phyloP scores from a whole-genome alignment of 805 yeast genomes.

The Cyberlindnera maritima region DNA sequence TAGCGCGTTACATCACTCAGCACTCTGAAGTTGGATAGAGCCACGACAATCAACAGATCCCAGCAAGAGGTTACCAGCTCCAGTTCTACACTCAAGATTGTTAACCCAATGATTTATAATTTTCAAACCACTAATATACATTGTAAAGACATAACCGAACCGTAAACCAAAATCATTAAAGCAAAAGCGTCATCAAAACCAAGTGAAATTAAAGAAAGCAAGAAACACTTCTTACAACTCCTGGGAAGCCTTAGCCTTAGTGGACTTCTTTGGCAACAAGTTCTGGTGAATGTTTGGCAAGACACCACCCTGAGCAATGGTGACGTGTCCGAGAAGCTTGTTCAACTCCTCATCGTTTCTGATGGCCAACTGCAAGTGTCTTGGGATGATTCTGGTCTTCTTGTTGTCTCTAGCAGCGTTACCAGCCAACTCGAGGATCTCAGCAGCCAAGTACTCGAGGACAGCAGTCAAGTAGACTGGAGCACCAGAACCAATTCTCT shows the following conservation, averaged over 20 bases:
- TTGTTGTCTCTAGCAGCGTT: conserved; percentile 99
- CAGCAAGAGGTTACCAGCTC: no score
- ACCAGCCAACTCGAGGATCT: conserved; percentile 97
- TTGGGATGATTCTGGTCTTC: conserved; percentile 98
- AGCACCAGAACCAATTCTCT: conserved; percentile 99
- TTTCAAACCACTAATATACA: conserved; percentile 15
- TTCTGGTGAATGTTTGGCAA: conserved; percentile 96
- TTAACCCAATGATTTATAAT: conserved; percentile 8
- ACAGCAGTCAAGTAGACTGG: conserved; percentile 98
- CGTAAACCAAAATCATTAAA: conserved; percentile 15
- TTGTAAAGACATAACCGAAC: conserved; percentile 13
- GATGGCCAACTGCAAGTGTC: conserved; percentile 97
- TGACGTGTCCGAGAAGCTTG: conserved; percentile 88
- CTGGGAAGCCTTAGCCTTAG: conserved; percentile 62
- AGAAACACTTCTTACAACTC: conserved; percentile 42
- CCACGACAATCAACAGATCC: no score
- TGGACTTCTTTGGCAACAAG: conserved; percentile 77
- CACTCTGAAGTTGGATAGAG: no score
- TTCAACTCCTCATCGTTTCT: conserved; percentile 98
- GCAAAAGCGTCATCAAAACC: conserved; percentile 14
- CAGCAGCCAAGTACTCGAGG: conserved; percentile 95
- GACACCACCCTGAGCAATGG: conserved; percentile 99
- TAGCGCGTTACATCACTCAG: no score
- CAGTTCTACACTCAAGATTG: no score
- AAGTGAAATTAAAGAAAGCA: neutral